Base-by-base conservation (phyloP, 495 filamentous ascomycete species). In the Tetracladium setigerum region DNA sequence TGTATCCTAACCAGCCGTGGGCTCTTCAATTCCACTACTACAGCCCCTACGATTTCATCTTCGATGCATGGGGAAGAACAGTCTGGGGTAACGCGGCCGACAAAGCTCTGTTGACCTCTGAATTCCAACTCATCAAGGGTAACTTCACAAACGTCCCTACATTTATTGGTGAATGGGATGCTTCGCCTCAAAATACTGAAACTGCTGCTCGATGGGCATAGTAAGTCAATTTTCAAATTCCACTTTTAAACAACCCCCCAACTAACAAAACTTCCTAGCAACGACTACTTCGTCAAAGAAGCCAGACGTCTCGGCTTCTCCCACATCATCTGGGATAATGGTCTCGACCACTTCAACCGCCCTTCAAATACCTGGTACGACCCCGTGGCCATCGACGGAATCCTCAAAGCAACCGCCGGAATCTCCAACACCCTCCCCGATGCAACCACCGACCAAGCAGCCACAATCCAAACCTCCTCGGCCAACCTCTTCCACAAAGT, bases 1-100 rank as follows among this genome's bases (percentile, higher is more conserved):
- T 70, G 11, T 71, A 71, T 34, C 62, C 67, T 0, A 79, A 79
- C 38, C 62, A 59, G 30, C 78, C 78, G 4, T 82, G 72, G 62
- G 78, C 76, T 4, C 65, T 82, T 38, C 78, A 83, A 54, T 78
- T 80, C 57, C 78, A 81, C 47, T 80, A 80, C 55, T 83, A 82
- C 58, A 73, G 68, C 39, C 79, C 79, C 19, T 81, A 60, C 48
- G 51, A 58, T n/a, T 63, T 60, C 36, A 56, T 65, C 34, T 61
- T 56, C 31, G 19, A 36, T 9, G 51, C 49, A 11, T 63, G 51
- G 50, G 78, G 79, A 27, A 78, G 79, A 44, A 79, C 77, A 0
- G 73, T 73, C 40, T 81, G 79, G 77, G 77, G 77, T 14, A 72
- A 70, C 5, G 72, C 69, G 27, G 56, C 64, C 1, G 78, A 83